Conservation (phyloP, 768 basidiomycete genomes). For the Suillus spraguei region DNA sequence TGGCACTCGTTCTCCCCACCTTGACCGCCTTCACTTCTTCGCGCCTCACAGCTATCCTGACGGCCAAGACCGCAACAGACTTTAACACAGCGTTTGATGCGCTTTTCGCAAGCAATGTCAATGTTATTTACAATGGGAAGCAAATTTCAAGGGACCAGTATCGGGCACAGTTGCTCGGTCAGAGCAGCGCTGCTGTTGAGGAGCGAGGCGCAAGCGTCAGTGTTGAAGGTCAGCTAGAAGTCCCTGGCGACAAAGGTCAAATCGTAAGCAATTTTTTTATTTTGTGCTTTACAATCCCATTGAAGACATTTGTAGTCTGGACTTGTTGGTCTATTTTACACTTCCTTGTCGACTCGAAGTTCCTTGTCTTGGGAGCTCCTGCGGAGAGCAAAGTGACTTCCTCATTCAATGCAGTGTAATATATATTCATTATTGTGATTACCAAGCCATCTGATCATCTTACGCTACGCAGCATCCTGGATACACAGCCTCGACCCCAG, state of each 20-base stretch:
- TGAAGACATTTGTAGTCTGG: constrained; percentile 23
- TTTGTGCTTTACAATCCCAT: neutral
- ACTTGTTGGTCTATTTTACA: constrained; percentile 41
- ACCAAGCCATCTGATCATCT: neutral
- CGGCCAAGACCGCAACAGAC: constrained; percentile 36
- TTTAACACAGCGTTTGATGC: constrained; percentile 43
- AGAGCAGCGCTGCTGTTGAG: constrained; percentile 25
- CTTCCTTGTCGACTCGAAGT: constrained; percentile 36
- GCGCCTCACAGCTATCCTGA: constrained; percentile 39
- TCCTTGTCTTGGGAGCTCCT: constrained; percentile 37
- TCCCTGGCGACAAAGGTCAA: constrained; percentile 28
- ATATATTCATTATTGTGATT: neutral
- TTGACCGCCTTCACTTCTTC: constrained; percentile 46
- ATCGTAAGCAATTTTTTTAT: constrained; percentile 23
- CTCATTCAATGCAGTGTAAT: constrained; percentile 44
- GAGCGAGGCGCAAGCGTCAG: constrained; percentile 23
- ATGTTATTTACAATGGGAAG: constrained; percentile 45
- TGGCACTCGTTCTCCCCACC: constrained; percentile 39
- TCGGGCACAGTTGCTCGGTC: constrained; percentile 35
- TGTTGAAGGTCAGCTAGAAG: constrained; percentile 29
- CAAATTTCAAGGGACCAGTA: constrained; percentile 41
- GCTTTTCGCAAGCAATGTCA: constrained; percentile 39
- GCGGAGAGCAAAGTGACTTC: constrained; percentile 33
- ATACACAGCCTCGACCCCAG: constrained; percentile 30
- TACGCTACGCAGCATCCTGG: constrained; percentile 25